These are phyloP conservation scores for Auxenochlorella pyrenoidosa DNA, from an alignment of 139 green algal species.

Conservation along the genomic window DNA sequence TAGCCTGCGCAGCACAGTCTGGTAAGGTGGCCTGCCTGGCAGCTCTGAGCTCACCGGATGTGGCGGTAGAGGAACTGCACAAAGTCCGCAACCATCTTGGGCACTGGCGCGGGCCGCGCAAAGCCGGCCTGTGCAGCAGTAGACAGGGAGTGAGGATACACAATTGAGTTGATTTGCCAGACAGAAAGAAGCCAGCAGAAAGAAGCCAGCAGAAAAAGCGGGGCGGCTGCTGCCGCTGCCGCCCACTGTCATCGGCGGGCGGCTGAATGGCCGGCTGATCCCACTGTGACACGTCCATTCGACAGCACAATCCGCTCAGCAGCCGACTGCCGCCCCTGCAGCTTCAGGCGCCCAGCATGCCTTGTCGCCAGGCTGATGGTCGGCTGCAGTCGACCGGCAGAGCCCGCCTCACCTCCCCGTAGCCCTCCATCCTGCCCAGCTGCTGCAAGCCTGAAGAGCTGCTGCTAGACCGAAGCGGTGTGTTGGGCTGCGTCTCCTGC, in stretches of 20 bases:
- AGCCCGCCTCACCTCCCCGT: not conserved
- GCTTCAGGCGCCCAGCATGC: too few relatives aligned
- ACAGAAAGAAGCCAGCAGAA: too few relatives aligned
- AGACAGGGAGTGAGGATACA: not conserved
- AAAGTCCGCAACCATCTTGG: slow-evolving; percentile 96
- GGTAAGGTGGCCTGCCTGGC: too few relatives aligned
- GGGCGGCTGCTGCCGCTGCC: too few relatives aligned
- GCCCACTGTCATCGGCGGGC: not conserved
- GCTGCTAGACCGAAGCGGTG: not conserved
- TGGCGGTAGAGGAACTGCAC: slow-evolving; percentile 97
- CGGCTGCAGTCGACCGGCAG: not conserved
- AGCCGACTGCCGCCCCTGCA: too few relatives aligned
- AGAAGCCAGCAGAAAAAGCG: too few relatives aligned
- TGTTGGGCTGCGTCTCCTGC: not conserved
- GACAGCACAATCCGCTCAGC: not conserved
- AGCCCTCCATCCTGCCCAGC: not conserved
- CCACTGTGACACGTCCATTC: not conserved
- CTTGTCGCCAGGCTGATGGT: not conserved
- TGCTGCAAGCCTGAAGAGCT: not conserved
- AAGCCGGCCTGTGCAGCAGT: slow-evolving; percentile 17
- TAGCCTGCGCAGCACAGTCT: too few relatives aligned
- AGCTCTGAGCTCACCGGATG: slow-evolving; percentile 67
- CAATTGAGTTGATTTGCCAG: not conserved
- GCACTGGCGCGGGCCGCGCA: slow-evolving; percentile 62
- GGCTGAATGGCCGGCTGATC: not conserved